Evolutionary conservation across 176 grass and related monocot species (phyloP), one percentile per base, ranked within the genome.

Genomic region (Oryza brachyantha): DNA sequence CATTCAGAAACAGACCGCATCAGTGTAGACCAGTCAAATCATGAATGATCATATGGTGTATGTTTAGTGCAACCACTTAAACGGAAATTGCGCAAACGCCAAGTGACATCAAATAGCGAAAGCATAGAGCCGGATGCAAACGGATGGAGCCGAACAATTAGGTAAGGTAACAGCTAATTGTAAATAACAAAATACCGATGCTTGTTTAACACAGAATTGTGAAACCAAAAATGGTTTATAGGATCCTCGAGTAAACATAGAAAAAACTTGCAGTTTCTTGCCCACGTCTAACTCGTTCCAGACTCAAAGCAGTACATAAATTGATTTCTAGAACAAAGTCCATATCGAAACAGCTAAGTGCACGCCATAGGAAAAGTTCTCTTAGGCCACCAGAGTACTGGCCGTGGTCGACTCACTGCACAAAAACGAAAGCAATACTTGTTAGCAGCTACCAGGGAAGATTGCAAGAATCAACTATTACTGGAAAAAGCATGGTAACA

Each of bases 311-410:
- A 70, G 72, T 89, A 85, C 87, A 85, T 89, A 67, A 61, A 28
- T 66, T 67, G 17, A 81, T 72, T 67, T 85, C 72, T 73, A 81
- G 77, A 85, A 72, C 64, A 57, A 81, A 81, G 82, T 17, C 61
- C 34, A 61, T 72, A 29, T 29, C 16, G 9, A 59, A 34, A 58
- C 24, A 37, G 46, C 65, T 39, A 48, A 29, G 42, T 39, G 77
- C 64, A 66, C 55, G 35, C n/a, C 72, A 59, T 21, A n/a, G 46
- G 66, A 80, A 65, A 65, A 73, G 59, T 25, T 31, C 82, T 61
- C 59, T 77, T 92, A 92, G 58, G 93, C 89, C 78, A 96, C 93
- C 59, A 96, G 87, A 73, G 93, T 92, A 81, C 89, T 96, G 37
- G 93, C 93, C 19, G 93, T 96, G 69, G 77, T 88, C 0, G 89